These are phyloP conservation scores for Colletotrichum costaricense DNA, from an alignment of 2,329 filamentous ascomycete species.

Conservation along the genomic window DNA sequence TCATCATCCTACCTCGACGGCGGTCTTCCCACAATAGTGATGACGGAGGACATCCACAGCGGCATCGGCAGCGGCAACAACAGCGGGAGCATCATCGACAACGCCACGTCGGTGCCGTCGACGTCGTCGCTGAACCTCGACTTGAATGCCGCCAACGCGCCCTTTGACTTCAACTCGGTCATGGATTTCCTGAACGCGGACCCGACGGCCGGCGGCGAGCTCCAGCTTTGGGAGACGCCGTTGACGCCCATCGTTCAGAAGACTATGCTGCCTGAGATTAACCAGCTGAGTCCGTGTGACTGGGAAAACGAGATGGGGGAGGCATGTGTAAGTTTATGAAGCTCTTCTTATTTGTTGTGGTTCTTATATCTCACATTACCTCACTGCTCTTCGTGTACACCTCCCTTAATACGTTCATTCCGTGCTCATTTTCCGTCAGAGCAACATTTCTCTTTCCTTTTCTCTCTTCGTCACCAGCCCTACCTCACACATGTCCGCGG, in stretches of 20 bases:
- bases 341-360: not conserved
- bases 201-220: slow-evolving; percentile 25
- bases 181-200: slow-evolving; percentile 34
- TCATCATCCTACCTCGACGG: slow-evolving; percentile 12
- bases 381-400: not conserved
- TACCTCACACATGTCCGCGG: not conserved
- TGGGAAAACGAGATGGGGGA: slow-evolving; percentile 15
- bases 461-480: not conserved
- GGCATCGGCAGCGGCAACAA: not conserved
- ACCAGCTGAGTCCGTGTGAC: not conserved
- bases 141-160: slow-evolving; percentile 38
- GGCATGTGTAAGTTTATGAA: slow-evolving; percentile 9
- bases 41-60: slow-evolving; percentile 4
- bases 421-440: not conserved
- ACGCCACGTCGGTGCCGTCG: slow-evolving; percentile 37
- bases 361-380: not conserved
- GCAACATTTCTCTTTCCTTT: not conserved
- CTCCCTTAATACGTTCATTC: not conserved
- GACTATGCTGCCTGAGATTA: slow-evolving; percentile 7
- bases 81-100: not conserved
- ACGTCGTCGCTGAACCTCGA: slow-evolving; percentile 33
- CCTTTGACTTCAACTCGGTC: slow-evolving; percentile 44
- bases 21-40: slow-evolving; percentile 2
- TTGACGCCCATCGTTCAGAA: slow-evolving; percentile 14
- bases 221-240: slow-evolving; percentile 33